Conservation (phyloP, 2,329 filamentous ascomycete genomes). For the Aspergillus sclerotialis region DNA sequence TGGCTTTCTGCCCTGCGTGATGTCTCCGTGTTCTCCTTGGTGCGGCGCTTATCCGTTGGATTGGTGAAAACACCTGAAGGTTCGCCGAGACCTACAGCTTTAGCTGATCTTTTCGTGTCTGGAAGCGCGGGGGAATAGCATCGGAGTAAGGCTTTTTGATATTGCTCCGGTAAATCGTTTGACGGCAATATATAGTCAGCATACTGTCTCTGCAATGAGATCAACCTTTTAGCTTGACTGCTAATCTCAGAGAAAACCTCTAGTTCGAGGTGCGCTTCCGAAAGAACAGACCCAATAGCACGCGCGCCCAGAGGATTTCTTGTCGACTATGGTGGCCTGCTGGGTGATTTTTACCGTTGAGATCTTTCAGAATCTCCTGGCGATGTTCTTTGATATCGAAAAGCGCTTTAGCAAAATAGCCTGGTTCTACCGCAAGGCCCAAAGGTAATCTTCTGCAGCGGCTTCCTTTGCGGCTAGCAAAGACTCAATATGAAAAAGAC, state of each 20-base stretch:
- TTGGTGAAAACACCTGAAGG: neutral
- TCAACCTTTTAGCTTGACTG: too few species aligned
- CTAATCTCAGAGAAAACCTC: too few species aligned
- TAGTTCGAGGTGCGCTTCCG: too few species aligned
- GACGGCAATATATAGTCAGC: too few species aligned
- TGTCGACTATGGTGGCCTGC: neutral
- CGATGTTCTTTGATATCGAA: constrained; percentile 43
- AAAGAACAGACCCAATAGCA: too few species aligned
- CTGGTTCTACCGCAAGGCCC: constrained; percentile 52
- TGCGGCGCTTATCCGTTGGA: neutral
- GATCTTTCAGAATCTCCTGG: constrained; percentile 38
- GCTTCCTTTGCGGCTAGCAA: constrained; percentile 37
- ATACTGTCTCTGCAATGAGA: too few species aligned
- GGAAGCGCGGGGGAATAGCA: too few species aligned
- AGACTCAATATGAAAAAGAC: constrained; percentile 39
- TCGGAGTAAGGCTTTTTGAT: too few species aligned
- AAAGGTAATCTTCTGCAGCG: constrained; percentile 48
- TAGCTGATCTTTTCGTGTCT: neutral
- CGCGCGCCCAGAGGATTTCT: too few species aligned
- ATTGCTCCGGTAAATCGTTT: too few species aligned
- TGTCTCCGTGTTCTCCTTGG: neutral
- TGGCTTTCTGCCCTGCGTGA: neutral
- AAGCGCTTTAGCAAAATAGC: constrained; percentile 45
- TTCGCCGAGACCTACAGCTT: too few species aligned
- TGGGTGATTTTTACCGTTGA: constrained; percentile 14